phyloP scores from a whole-genome alignment of 2,329 filamentous ascomycete genomes.

The Phoma sp. region DNA sequence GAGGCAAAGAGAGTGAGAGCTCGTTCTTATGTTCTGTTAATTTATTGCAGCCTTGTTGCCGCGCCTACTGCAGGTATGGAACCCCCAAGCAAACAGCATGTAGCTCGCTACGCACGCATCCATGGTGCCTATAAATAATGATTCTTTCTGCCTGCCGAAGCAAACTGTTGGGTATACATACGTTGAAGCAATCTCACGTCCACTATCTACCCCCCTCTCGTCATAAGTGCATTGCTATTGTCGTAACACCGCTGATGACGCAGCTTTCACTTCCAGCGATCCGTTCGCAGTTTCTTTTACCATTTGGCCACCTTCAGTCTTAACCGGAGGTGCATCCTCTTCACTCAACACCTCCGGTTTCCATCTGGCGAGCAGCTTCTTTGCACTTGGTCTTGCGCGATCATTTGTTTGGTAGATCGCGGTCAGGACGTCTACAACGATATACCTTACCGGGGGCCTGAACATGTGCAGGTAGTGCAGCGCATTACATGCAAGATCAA shows the following conservation, averaged over 20 bases:
- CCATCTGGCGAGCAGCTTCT: constrained; percentile 63
- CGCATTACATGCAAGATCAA: constrained; percentile 63
- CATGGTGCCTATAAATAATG: background rate
- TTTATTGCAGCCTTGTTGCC: too few species aligned
- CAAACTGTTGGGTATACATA: constrained; percentile 8
- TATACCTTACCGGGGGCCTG: constrained; percentile 63
- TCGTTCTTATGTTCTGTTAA: too few species aligned
- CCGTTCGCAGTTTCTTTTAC: constrained; percentile 36
- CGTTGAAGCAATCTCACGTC: background rate
- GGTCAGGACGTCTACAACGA: constrained; percentile 63
- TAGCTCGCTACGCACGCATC: too few species aligned
- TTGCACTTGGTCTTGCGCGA: constrained; percentile 54
- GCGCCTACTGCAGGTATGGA: too few species aligned
- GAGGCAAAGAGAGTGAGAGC: too few species aligned
- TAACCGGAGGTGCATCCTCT: constrained; percentile 26
- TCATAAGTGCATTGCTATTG: background rate
- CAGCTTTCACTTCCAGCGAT: constrained; percentile 37
- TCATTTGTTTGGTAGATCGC: constrained; percentile 61
- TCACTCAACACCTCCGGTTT: constrained; percentile 55
- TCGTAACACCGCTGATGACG: constrained; percentile 9
- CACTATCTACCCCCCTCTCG: background rate
- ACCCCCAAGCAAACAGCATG: background rate
- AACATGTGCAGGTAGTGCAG: constrained; percentile 59
- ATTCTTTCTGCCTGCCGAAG: background rate
- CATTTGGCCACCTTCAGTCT: constrained; percentile 26